Percentiles rank a stretch among this genome's conserved stretches.
phyloP scores from a whole-genome alignment of 2,329 filamentous ascomycete species.

The Penicillium griseofulvum region DNA sequence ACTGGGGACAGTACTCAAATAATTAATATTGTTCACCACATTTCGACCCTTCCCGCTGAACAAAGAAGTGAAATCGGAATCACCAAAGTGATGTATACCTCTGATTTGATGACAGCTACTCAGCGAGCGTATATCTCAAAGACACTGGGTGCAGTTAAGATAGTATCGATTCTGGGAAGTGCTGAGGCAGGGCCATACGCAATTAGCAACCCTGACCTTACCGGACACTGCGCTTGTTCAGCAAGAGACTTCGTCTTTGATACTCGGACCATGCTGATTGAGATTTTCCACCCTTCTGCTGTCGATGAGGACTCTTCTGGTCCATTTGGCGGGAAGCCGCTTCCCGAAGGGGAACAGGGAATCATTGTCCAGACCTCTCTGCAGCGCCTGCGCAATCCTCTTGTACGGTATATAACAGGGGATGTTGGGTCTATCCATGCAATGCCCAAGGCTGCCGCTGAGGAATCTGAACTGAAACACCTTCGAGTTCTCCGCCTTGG shows the following conservation, averaged over 20 bases:
- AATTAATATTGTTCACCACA: background rate
- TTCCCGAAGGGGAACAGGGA: conserved; percentile 17
- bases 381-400: conserved; percentile 42
- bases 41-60: background rate
- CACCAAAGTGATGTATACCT: background rate
- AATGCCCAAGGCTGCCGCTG: background rate
- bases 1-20: background rate
- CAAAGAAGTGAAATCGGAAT: background rate
- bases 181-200: conserved; percentile 1
- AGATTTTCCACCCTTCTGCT: background rate
- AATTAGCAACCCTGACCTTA: background rate
- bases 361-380: conserved; percentile 45
- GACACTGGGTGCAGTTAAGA: background rate
- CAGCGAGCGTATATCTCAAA: background rate
- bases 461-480: background rate
- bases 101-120: background rate
- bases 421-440: conserved; percentile 38
- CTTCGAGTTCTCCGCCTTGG: background rate
- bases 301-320: background rate
- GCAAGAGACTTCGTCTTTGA: background rate
- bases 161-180: background rate
- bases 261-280: background rate
- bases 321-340: background rate
- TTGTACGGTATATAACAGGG: conserved; percentile 46
- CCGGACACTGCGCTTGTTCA: background rate